Evolutionary conservation across 2,329 filamentous ascomycete genomes (phyloP).

Genomic region (Pseudogymnoascus verrucosus): DNA sequence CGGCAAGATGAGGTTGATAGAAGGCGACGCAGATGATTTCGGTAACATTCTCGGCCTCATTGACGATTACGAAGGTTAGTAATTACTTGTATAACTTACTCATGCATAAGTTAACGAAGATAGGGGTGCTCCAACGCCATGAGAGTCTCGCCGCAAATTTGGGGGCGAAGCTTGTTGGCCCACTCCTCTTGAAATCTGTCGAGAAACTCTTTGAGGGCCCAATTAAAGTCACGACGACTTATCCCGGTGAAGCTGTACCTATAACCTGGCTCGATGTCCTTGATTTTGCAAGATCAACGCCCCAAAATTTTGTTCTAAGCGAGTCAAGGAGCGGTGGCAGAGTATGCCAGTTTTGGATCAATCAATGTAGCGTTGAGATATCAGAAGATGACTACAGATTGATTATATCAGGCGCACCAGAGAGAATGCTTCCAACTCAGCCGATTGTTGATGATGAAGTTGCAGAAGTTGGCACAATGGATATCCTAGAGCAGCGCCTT

Average conservation of each 20-base stretch:
- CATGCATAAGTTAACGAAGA: constrained; percentile 13
- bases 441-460: constrained; percentile 80
- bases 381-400: constrained; percentile 81
- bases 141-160: constrained; percentile 82
- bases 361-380: constrained; percentile 75
- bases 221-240: constrained; percentile 42
- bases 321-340: constrained; percentile 60
- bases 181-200: constrained; percentile 76
- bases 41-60: constrained; percentile 65
- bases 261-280: constrained; percentile 83
- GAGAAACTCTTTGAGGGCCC: constrained; percentile 79
- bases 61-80: constrained; percentile 63
- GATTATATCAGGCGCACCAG: constrained; percentile 73
- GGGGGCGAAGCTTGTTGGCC: constrained; percentile 73
- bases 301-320: constrained; percentile 66
- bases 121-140: constrained; percentile 71
- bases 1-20: constrained; percentile 43
- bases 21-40: constrained; percentile 58
- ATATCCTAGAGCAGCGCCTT: constrained; percentile 74
- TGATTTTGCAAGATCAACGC: constrained; percentile 72
- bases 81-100: neutral
- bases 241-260: constrained; percentile 50
- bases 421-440: constrained; percentile 72
- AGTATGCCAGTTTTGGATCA: constrained; percentile 74
- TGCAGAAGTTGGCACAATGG: constrained; percentile 74